Conservation (phyloP, 2,329 filamentous ascomycete genomes). For the Basipetospora chlamydospora region DNA sequence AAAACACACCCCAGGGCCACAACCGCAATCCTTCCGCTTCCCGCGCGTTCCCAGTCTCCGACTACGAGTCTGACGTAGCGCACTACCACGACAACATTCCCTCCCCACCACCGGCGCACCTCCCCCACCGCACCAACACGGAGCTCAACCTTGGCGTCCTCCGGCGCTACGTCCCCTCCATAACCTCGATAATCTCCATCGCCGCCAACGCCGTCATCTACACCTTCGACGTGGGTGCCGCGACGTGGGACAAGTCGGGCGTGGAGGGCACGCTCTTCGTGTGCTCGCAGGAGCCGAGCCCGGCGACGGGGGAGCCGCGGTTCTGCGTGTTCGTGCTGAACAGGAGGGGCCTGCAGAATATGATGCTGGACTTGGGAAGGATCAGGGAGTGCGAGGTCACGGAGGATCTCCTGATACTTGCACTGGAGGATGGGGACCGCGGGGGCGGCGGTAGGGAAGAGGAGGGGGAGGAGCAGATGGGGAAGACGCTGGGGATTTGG, state of each 20-base stretch:
- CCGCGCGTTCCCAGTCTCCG: constrained; percentile 27
- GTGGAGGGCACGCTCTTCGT: constrained; percentile 85
- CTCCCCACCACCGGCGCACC: constrained; percentile 26
- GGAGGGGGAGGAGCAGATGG: constrained; percentile 12
- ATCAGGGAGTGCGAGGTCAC: constrained; percentile 50
- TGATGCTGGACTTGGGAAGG: constrained; percentile 48
- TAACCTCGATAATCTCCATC: constrained; percentile 61
- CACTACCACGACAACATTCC: constrained; percentile 29
- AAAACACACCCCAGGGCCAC: constrained; percentile 3
- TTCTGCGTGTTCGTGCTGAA: constrained; percentile 60
- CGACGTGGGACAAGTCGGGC: constrained; percentile 70
- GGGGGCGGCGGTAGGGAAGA: constrained; percentile 6
- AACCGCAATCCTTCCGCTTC: constrained; percentile 25
- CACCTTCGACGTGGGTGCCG: constrained; percentile 50
- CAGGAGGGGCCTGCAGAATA: constrained; percentile 55
- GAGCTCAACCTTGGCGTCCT: constrained; percentile 81
- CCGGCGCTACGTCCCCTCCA: constrained; percentile 61
- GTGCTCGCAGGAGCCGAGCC: constrained; percentile 44
- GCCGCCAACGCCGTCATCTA: constrained; percentile 82
- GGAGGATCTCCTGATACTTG: constrained; percentile 36
- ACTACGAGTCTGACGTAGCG: constrained; percentile 53
- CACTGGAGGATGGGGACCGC: constrained; percentile 21
- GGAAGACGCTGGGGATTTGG: constrained; percentile 38
- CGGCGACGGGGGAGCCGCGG: constrained; percentile 20
- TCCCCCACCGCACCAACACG: constrained; percentile 55